phyloP scores from a whole-genome alignment of 164 flowering plant genomes.

The Magnolia sinica region DNA sequence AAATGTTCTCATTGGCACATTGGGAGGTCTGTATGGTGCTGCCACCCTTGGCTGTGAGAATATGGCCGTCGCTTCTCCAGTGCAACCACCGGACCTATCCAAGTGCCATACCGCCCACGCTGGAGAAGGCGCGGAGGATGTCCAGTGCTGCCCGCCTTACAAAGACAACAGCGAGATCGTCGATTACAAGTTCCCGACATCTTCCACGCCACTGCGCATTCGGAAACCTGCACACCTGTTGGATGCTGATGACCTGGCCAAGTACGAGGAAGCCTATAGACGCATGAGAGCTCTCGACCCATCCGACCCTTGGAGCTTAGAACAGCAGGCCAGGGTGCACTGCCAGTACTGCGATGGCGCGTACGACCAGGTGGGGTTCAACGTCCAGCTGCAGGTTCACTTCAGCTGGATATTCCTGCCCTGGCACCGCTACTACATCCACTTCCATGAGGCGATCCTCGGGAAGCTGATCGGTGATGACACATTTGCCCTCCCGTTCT shows the following conservation, averaged over 20 bases:
- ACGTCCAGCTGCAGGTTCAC: background rate
- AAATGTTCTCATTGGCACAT: background rate
- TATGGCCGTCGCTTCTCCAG: background rate
- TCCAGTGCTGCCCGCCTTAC: background rate
- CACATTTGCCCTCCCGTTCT: background rate
- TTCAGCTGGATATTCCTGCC: slow-evolving; percentile 1
- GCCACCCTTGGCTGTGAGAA: background rate
- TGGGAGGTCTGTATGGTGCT: slow-evolving; percentile 1
- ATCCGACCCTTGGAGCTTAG: background rate
- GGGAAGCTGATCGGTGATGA: slow-evolving; percentile 1
- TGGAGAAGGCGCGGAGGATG: no score
- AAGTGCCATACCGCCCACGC: background rate
- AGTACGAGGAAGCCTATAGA: background rate
- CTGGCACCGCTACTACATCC: slow-evolving; percentile 2
- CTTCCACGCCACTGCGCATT: background rate
- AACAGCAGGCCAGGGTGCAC: background rate
- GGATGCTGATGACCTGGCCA: background rate
- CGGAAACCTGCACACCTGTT: background rate
- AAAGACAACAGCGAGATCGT: background rate
- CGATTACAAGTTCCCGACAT: background rate
- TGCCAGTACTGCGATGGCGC: background rate
- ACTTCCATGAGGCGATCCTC: slow-evolving; percentile 1
- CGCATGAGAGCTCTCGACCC: background rate
- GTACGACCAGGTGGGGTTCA: background rate
- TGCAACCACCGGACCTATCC: background rate